phyloP scores from a whole-genome alignment of 1,284 basidiomycete genomes.

The Takashimella koratensis region DNA sequence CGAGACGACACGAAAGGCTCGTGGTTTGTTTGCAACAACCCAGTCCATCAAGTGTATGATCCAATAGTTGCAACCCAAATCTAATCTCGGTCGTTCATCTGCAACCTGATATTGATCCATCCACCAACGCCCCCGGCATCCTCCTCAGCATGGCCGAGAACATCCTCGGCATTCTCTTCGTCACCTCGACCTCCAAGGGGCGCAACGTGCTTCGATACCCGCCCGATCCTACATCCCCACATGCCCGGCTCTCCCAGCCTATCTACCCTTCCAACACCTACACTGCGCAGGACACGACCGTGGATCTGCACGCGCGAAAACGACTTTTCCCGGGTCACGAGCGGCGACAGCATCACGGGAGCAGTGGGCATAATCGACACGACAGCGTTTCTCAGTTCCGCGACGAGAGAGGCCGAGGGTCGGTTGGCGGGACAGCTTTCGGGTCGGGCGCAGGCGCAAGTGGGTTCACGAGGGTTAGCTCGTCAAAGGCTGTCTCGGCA shows the following conservation, averaged over 20 bases:
- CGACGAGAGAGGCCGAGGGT: not conserved
- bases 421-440: not conserved
- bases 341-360: not conserved
- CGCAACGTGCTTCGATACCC: slow-evolving; percentile 44
- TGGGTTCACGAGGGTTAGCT: not conserved
- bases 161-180: slow-evolving; percentile 45
- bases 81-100: too few species aligned
- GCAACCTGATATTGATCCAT: too few species aligned
- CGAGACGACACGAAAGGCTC: too few species aligned
- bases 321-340: slow-evolving; percentile 4
- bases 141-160: slow-evolving; percentile 36
- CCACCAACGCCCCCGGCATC: too few species aligned
- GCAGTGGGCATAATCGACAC: not conserved
- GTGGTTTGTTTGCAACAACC: too few species aligned
- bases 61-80: too few species aligned
- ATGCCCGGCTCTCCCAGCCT: slow-evolving; percentile 40
- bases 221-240: slow-evolving; percentile 41
- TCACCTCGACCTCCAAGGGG: slow-evolving; percentile 38
- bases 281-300: slow-evolving; percentile 34
- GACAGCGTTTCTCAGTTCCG: slow-evolving; percentile 1
- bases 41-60: not conserved
- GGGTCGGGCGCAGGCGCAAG: not conserved
- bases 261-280: slow-evolving; percentile 40
- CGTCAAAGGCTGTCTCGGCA: not conserved
- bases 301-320: slow-evolving; percentile 3